phyloP scores from a whole-genome alignment of 768 basidiomycete genomes.

The Ramaria sp. region DNA sequence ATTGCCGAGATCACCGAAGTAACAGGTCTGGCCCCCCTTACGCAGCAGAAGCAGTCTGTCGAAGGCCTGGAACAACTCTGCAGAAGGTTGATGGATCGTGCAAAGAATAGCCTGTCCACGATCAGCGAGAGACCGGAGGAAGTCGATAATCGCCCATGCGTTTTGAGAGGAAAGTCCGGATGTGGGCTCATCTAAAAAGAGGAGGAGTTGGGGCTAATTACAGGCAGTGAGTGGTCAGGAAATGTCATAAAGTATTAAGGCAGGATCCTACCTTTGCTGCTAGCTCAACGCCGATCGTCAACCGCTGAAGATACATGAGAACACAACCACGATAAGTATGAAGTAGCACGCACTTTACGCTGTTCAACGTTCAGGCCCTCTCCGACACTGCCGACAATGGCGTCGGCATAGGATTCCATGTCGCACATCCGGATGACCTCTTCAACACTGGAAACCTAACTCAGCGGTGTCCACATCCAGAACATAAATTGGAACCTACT shows the following conservation, averaged over 20 bases:
- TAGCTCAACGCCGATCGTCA: conserved; percentile 80
- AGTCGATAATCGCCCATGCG: conserved; percentile 72
- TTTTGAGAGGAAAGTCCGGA: conserved; percentile 81
- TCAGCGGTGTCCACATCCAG: background rate
- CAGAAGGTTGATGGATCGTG: conserved; percentile 56
- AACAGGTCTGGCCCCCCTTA: conserved; percentile 67
- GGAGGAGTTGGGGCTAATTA: conserved; percentile 49
- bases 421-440: conserved; percentile 81
- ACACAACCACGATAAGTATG: background rate
- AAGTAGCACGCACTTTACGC: conserved; percentile 31
- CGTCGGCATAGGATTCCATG: conserved; percentile 75
- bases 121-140: conserved; percentile 66
- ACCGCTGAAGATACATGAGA: conserved; percentile 25
- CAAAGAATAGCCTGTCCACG: conserved; percentile 86
- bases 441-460: conserved; percentile 40
- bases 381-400: conserved; percentile 60
- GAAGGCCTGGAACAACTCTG: conserved; percentile 75
- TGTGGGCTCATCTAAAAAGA: conserved; percentile 87
- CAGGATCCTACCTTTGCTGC: conserved; percentile 53
- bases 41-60: conserved; percentile 69
- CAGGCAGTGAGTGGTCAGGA: background rate
- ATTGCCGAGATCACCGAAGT: conserved; percentile 53
- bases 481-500: conserved; percentile 33
- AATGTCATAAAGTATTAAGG: conserved; percentile 12
- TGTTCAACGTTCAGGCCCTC: conserved; percentile 43